Evolutionary conservation across 2,329 filamentous ascomycete genomes (phyloP), one percentile per base, ranked within the genome.

Genomic region (Pseudofabraea citricarpa): DNA sequence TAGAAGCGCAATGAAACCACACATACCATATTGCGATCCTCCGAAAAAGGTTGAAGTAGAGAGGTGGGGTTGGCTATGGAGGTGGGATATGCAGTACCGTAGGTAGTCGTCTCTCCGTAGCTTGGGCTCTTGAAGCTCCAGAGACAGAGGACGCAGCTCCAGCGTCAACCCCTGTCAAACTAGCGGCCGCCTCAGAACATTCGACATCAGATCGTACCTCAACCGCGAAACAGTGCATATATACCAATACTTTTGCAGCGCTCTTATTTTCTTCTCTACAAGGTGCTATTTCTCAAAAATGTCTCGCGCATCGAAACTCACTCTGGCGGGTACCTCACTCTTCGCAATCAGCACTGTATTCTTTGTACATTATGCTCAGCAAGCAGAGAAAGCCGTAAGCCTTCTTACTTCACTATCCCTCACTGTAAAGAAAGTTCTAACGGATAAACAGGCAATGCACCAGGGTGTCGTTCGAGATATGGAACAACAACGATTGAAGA

Each of bases 381-480:
- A 84, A 58, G 75, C 77, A 24, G 93, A 98, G 62, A 83, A 87
- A 73, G 77, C 80, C 52, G 91, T 95, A 73, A 48, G 81, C 69
- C 16, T 23, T 21, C 26, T 35, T 39, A 22, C 24, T 19, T 19
- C 27, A 18, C 31, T 29, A 23, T 23, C n/a, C 21, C 22, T 9
- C 20, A n/a, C 16, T 7, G 8, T 23, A 20, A 18, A 36, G 7
- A n/a, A 36, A 37, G 18, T 22, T 18, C 12, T 24, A 15, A 24
- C 16, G 9, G 10, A 13, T 10, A 6, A 16, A 88, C 50, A 91
- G 93, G 87, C 88, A 45, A 98, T 98, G 93, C 93, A 98, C 61
- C 80, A 85, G 54, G 93, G 93, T 35, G 93, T 98, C 32, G 72
- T 97, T 52, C 87, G 91, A 51, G 93, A 98, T 60, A 86, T 96